These are phyloP conservation scores for Drechslera avenae DNA, from an alignment of 2,329 filamentous ascomycete species.

Conservation along the genomic window DNA sequence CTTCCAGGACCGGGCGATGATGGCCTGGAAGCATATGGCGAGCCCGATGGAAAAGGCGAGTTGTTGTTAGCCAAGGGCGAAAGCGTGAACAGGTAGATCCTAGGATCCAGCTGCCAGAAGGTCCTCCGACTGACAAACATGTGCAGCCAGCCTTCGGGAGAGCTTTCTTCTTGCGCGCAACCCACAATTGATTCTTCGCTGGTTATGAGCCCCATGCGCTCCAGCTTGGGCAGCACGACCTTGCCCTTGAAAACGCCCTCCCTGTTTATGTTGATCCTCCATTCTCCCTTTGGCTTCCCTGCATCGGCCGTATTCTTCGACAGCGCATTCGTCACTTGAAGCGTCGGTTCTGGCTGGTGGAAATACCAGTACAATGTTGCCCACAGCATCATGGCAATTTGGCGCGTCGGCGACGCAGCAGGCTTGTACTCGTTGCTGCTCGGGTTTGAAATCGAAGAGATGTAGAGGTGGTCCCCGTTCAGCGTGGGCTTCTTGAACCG, in stretches of 20 bases:
- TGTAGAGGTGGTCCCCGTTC: slow-evolving; percentile 80
- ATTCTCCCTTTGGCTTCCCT: slow-evolving; percentile 81
- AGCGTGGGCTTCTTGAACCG: slow-evolving; percentile 78
- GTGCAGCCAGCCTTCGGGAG: slow-evolving; percentile 69
- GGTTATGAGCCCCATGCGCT: slow-evolving; percentile 86
- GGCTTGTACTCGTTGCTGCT: slow-evolving; percentile 80
- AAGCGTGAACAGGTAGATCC: slow-evolving; percentile 86
- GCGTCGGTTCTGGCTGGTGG: slow-evolving; percentile 76
- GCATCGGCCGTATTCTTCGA: slow-evolving; percentile 67
- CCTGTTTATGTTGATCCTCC: slow-evolving; percentile 80
- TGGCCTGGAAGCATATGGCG: slow-evolving; percentile 58
- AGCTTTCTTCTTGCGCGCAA: slow-evolving; percentile 64
- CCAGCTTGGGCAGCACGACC: slow-evolving; percentile 85
- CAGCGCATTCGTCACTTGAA: slow-evolving; percentile 65
- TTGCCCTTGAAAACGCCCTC: slow-evolving; percentile 87
- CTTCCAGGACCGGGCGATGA: slow-evolving; percentile 53
- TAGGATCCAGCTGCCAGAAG: slow-evolving; percentile 92
- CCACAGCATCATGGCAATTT: slow-evolving; percentile 97
- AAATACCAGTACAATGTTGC: slow-evolving; percentile 97
- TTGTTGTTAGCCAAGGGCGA: slow-evolving; percentile 61
- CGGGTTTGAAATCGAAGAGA: slow-evolving; percentile 88
- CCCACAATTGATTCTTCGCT: slow-evolving; percentile 78
- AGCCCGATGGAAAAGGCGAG: slow-evolving; percentile 56
- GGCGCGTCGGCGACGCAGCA: slow-evolving; percentile 77
- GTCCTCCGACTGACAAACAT: slow-evolving; percentile 82